These are phyloP conservation scores for Fraxinus albicans DNA, from an alignment of 305 asterid species.

Conservation along the genomic window DNA sequence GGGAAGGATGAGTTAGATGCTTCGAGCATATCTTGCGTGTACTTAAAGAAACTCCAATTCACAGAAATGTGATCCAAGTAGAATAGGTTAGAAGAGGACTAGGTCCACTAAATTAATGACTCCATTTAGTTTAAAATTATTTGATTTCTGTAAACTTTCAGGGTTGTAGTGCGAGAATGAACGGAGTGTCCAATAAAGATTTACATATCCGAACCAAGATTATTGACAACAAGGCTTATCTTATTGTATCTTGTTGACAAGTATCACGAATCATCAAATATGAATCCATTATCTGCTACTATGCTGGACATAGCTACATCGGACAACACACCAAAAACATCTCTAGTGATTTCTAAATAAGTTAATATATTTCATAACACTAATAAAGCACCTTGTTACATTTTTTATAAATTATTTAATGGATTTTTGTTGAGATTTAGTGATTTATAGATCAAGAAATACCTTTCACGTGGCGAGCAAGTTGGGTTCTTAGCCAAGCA, in stretches of 20 bases:
- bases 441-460: neutral
- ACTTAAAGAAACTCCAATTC: neutral
- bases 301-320: neutral
- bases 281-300: neutral
- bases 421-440: neutral
- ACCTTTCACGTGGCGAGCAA: neutral
- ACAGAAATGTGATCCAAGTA: neutral
- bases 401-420: neutral
- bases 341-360: neutral
- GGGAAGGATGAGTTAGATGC: neutral
- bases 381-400: neutral
- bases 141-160: neutral
- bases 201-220: neutral
- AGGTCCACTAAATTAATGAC: neutral
- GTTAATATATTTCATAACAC: neutral
- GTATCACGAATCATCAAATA: neutral
- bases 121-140: neutral
- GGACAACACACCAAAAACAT: neutral
- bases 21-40: neutral
- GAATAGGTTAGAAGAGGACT: neutral
- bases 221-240: neutral
- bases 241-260: neutral
- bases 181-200: neutral
- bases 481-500: neutral
- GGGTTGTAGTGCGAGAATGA: neutral